Conservation (phyloP, 108 stramenopile genomes). For the Chaetoceros muelleri region DNA sequence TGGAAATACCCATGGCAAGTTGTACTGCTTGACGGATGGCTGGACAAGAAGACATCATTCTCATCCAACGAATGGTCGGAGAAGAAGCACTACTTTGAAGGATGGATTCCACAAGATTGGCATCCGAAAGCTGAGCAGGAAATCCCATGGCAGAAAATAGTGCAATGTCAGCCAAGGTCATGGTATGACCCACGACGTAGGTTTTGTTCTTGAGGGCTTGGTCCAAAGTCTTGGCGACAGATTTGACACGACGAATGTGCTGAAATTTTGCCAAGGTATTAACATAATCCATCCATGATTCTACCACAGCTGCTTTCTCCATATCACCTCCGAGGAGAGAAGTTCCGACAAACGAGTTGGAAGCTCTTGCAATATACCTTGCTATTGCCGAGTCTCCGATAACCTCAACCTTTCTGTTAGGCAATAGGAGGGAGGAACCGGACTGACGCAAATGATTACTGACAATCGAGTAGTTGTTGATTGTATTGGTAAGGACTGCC, state of each 20-base stretch:
- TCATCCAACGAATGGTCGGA: constrained; percentile 53
- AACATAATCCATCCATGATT: constrained; percentile 91
- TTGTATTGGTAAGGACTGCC: constrained; percentile 54
- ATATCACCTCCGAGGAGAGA: constrained; percentile 12
- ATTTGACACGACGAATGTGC: constrained; percentile 32
- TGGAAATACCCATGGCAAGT: constrained; percentile 46
- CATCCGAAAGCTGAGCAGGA: constrained; percentile 32
- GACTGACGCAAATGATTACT: constrained; percentile 51
- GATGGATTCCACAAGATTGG: constrained; percentile 14
- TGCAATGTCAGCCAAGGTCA: constrained; percentile 89
- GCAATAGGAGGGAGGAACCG: constrained; percentile 32
- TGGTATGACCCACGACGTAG: constrained; percentile 56
- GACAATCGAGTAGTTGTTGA: constrained; percentile 44
- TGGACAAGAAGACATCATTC: constrained; percentile 54
- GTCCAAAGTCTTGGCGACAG: constrained; percentile 57
- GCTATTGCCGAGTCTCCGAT: constrained; percentile 75
- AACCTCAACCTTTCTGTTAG: constrained; percentile 17
- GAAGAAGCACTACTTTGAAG: constrained; percentile 19
- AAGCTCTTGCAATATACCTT: constrained; percentile 31
- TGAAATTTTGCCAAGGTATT: constrained; percentile 41
- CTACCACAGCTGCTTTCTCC: constrained; percentile 39
- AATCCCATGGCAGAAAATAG: constrained; percentile 65
- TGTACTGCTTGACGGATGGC: constrained; percentile 70
- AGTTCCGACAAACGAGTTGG: constrained; percentile 1
- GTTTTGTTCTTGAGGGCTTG: constrained; percentile 44